Evolutionary conservation across 2,329 filamentous ascomycete species (phyloP).

Genomic region (Myriosclerotinia scirpicola): DNA sequence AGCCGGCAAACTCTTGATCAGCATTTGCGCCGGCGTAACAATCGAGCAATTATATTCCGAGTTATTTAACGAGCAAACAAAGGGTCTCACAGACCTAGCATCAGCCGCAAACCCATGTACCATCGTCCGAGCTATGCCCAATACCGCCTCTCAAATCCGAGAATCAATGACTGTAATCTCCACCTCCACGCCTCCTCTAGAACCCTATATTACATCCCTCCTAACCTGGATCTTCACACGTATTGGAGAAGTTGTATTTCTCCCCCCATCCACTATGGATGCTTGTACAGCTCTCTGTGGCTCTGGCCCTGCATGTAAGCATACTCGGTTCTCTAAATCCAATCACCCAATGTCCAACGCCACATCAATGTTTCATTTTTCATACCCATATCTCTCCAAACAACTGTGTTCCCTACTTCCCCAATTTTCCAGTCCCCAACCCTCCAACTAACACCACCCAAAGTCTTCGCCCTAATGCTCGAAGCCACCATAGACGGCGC

Average conservation of each 20-base stretch:
- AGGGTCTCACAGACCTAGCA: slow-evolving; percentile 40
- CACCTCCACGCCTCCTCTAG: slow-evolving; percentile 58
- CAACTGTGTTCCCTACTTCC: too few relatives aligned
- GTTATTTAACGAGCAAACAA: slow-evolving; percentile 42
- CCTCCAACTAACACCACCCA: slow-evolving; percentile 39
- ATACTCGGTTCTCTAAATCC: too few relatives aligned
- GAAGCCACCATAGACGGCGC: slow-evolving; percentile 76
- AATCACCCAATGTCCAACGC: too few relatives aligned
- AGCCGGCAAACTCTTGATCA: slow-evolving; percentile 76
- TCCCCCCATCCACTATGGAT: slow-evolving; percentile 69
- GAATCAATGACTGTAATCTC: slow-evolving; percentile 83
- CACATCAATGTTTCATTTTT: too few relatives aligned
- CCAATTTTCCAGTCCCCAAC: too few relatives aligned
- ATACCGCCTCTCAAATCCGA: slow-evolving; percentile 75
- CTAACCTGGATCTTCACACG: slow-evolving; percentile 76
- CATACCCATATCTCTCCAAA: too few relatives aligned
- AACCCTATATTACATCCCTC: slow-evolving; percentile 53
- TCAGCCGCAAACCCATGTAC: slow-evolving; percentile 34
- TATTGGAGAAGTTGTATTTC: slow-evolving; percentile 68
- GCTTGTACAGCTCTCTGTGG: slow-evolving; percentile 72
- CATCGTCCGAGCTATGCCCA: slow-evolving; percentile 73
- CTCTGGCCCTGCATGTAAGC: slow-evolving; percentile 59
- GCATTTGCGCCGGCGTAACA: slow-evolving; percentile 76
- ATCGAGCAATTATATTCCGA: slow-evolving; percentile 65
- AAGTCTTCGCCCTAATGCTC: slow-evolving; percentile 67